Conservation (phyloP, 2,329 filamentous ascomycete genomes). For the Xenoacremonium recifei region DNA sequence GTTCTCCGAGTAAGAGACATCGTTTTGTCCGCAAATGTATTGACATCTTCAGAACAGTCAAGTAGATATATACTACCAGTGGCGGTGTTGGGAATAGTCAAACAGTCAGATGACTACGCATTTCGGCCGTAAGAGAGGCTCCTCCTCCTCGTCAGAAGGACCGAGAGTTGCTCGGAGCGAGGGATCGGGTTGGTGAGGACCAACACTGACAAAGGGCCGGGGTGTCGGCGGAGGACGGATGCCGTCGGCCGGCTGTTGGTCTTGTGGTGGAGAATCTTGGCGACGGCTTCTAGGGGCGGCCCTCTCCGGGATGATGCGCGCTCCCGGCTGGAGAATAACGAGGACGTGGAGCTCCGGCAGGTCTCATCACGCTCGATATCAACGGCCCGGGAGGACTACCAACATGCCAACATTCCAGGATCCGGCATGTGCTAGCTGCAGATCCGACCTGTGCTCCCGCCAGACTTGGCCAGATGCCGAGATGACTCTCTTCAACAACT, state of each 20-base stretch:
- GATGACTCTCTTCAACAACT: conserved; percentile 8
- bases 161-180: too few species aligned
- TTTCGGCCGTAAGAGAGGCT: too few species aligned
- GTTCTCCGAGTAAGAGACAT: too few species aligned
- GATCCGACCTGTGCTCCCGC: conserved; percentile 1
- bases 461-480: conserved; percentile 12
- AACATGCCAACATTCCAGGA: conserved; percentile 4
- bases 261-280: conserved; percentile 5
- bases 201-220: too few species aligned
- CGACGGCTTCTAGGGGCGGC: not conserved
- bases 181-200: too few species aligned
- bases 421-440: conserved; percentile 3
- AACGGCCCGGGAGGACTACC: not conserved
- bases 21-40: too few species aligned
- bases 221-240: too few species aligned
- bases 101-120: too few species aligned
- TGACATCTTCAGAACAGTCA: too few species aligned
- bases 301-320: not conserved
- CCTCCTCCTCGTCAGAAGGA: too few species aligned
- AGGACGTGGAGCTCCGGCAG: not conserved
- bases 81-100: too few species aligned
- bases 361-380: not conserved
- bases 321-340: not conserved
- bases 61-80: too few species aligned
- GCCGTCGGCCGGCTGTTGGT: conserved; percentile 1